phyloP scores from a whole-genome alignment of 495 filamentous ascomycete species.

The Penicillium flavigenum region DNA sequence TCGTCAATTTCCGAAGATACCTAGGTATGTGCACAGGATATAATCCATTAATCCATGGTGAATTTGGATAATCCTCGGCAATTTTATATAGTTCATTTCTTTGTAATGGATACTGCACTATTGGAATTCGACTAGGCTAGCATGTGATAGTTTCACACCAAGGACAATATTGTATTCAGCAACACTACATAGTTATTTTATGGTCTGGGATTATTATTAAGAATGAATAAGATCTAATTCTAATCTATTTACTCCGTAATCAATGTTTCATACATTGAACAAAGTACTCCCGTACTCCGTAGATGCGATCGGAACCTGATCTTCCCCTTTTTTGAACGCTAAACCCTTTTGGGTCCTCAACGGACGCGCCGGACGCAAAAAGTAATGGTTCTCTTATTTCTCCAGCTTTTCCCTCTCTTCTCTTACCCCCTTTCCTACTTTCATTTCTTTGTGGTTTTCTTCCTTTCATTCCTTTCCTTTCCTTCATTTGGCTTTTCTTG shows the following conservation, averaged over 20 bases:
- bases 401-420: slow-evolving; percentile 27
- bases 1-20: background rate
- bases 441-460: slow-evolving; percentile 22
- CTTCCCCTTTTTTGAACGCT: slow-evolving; percentile 37
- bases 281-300: too few species aligned
- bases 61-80: background rate
- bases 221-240: background rate
- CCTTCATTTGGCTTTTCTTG: slow-evolving; percentile 13
- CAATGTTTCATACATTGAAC: background rate
- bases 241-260: too few species aligned
- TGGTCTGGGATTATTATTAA: background rate
- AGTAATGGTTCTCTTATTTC: slow-evolving; percentile 26
- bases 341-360: slow-evolving; percentile 27
- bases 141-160: slow-evolving; percentile 5
- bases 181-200: background rate
- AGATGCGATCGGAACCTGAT: slow-evolving; percentile 18
- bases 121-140: background rate
- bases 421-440: slow-evolving; percentile 25
- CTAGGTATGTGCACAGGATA: background rate
- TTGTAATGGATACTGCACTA: slow-evolving; percentile 1
- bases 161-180: background rate
- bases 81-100: background rate
- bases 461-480: slow-evolving; percentile 9
- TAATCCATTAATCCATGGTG: too few species aligned
- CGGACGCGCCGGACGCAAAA: slow-evolving; percentile 38